Conservation (phyloP, 148 eudicot species). For the Rhododendron vialii region DNA sequence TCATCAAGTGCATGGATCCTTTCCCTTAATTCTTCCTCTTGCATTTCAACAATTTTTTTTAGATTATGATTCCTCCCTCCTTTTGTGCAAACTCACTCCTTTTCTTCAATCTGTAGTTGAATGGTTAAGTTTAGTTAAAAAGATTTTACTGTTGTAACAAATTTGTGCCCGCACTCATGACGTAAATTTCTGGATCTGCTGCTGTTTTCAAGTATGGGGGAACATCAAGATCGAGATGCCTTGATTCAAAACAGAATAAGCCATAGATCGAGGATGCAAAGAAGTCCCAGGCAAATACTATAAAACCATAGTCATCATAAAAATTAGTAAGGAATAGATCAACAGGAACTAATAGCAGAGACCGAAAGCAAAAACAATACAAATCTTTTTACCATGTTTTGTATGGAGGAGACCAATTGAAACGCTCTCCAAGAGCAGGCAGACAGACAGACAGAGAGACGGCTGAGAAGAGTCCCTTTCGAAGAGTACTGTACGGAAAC, state of each 20-base stretch:
- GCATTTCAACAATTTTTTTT: no score
- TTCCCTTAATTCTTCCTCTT: no score
- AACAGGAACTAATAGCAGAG: not conserved
- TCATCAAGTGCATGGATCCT: no score
- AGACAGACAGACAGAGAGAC: not conserved
- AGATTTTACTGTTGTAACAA: no score
- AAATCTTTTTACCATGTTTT: not conserved
- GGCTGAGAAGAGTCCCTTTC: not conserved
- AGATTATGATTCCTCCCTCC: no score
- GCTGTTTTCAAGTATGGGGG: not conserved
- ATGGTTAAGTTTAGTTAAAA: no score
- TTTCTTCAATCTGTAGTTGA: no score
- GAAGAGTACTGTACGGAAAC: not conserved
- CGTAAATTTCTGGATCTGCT: no score
- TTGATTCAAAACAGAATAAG: not conserved
- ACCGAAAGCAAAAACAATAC: not conserved
- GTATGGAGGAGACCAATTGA: not conserved
- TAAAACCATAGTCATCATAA: not conserved
- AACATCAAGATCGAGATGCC: not conserved
- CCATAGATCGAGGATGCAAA: not conserved
- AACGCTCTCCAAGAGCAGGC: not conserved
- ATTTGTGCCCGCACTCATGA: no score
- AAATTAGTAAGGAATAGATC: not conserved
- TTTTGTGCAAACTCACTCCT: no score
- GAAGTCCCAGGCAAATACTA: not conserved